phyloP scores from a whole-genome alignment of 1,284 basidiomycete genomes.

The Chiua sp. region DNA sequence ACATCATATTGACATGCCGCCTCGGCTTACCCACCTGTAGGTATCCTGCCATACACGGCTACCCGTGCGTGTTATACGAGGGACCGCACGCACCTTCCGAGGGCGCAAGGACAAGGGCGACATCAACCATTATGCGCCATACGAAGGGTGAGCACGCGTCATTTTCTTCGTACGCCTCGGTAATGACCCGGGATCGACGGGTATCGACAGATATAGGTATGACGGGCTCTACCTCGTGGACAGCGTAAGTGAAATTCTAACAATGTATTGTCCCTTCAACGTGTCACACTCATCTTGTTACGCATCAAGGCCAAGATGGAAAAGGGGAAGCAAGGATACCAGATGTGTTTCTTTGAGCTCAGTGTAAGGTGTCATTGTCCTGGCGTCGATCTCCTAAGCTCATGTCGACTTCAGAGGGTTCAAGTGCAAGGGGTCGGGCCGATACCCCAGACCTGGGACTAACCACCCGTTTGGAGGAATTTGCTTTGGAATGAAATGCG shows the following conservation, averaged over 20 bases:
- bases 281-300: slow-evolving; percentile 5
- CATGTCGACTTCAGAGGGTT: background rate
- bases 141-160: slow-evolving; percentile 32
- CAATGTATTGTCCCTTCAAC: background rate
- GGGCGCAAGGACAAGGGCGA: slow-evolving; percentile 15
- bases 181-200: background rate
- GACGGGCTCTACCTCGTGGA: slow-evolving; percentile 51
- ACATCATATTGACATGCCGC: background rate
- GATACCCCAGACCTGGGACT: too few species aligned
- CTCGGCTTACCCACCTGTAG: slow-evolving; percentile 17
- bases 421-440: background rate
- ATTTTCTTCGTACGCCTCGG: too few species aligned
- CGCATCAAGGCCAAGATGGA: slow-evolving; percentile 19
- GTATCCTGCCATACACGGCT: slow-evolving; percentile 37
- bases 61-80: slow-evolving; percentile 50
- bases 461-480: too few species aligned
- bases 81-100: too few species aligned
- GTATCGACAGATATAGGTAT: slow-evolving; percentile 45
- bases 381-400: too few species aligned
- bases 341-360: slow-evolving; percentile 38
- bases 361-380: slow-evolving; percentile 20
- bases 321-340: slow-evolving; percentile 20
- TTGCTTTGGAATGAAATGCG: too few species aligned
- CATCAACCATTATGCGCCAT: slow-evolving; percentile 40
- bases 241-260: slow-evolving; percentile 14